A percentile compares a stretch with the other conserved stretches of the same genome.
Conservation (phyloP, 1,139 yeast species). For the Lodderomyces orthopsilosis region DNA sequence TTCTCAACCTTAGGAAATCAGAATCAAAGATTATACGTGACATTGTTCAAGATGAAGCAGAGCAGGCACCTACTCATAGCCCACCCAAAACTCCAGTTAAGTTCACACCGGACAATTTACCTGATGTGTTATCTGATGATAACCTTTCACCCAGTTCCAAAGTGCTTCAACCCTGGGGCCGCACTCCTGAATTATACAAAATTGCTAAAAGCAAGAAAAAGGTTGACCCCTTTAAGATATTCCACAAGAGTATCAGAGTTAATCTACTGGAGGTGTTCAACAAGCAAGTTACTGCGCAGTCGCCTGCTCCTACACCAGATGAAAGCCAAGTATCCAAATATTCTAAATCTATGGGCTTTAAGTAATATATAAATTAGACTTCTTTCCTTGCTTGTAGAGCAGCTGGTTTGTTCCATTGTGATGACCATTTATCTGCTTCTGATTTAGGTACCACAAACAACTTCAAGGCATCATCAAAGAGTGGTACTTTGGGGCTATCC, state of each 20-base stretch:
- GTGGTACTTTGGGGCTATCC: constrained; percentile 72
- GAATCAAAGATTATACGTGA: constrained; percentile 1
- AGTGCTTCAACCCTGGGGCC: constrained; percentile 70
- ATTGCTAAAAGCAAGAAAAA: constrained; percentile 55
- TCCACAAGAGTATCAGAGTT: constrained; percentile 74
- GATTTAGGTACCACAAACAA: constrained; percentile 78
- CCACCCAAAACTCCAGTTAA: constrained; percentile 7
- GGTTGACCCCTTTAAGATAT: constrained; percentile 68
- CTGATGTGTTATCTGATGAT: constrained; percentile 55
- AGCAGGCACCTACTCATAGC: too few species aligned
- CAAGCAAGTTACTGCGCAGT: constrained; percentile 44
- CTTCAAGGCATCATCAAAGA: constrained; percentile 73
- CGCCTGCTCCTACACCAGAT: constrained; percentile 46
- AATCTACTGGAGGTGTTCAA: constrained; percentile 70
- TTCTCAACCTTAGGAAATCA: constrained; percentile 21
- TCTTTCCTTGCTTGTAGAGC: constrained; percentile 38
- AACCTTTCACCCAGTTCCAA: constrained; percentile 43
- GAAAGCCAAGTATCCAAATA: constrained; percentile 31
- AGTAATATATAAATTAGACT: constrained; percentile 19
- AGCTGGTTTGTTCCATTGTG: constrained; percentile 62
- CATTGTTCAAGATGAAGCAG: too few species aligned
- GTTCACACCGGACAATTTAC: constrained; percentile 27
- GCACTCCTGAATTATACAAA: constrained; percentile 56
- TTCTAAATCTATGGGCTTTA: constrained; percentile 49
- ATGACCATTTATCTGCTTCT: constrained; percentile 63